These are phyloP conservation scores for Neofusicoccum sp. DNA, from an alignment of 2,329 filamentous ascomycete species.

Conservation along the genomic window DNA sequence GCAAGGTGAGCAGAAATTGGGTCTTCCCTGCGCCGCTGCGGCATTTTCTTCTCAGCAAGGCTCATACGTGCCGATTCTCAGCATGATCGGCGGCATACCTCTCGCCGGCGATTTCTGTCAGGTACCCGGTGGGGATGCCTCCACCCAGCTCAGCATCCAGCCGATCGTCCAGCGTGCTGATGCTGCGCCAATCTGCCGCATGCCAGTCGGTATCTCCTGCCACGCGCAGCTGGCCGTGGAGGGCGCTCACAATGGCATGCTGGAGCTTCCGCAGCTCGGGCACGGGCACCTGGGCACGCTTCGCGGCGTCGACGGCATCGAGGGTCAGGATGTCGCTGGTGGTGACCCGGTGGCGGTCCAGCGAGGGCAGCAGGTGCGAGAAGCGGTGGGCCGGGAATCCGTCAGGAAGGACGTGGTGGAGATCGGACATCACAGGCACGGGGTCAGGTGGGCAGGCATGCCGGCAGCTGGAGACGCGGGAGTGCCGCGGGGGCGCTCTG, in stretches of 20 bases:
- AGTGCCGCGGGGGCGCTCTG: background rate
- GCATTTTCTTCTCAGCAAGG: background rate
- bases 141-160: slow-evolving; percentile 73
- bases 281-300: slow-evolving; percentile 77
- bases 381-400: slow-evolving; percentile 67
- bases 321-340: slow-evolving; percentile 83
- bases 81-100: slow-evolving; percentile 55
- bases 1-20: slow-evolving; percentile 81
- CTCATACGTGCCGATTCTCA: background rate
- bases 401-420: slow-evolving; percentile 75
- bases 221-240: slow-evolving; percentile 63
- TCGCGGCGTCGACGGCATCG: slow-evolving; percentile 78
- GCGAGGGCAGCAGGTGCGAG: slow-evolving; percentile 70
- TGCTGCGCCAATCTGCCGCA: slow-evolving; percentile 51
- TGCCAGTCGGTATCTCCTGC: slow-evolving; percentile 28
- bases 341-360: slow-evolving; percentile 76
- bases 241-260: slow-evolving; percentile 62
- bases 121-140: slow-evolving; percentile 74
- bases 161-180: slow-evolving; percentile 75
- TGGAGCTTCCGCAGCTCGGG: slow-evolving; percentile 75
- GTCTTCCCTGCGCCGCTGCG: slow-evolving; percentile 85
- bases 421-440: slow-evolving; percentile 69
- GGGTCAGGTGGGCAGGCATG: slow-evolving; percentile 13
- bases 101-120: slow-evolving; percentile 90
- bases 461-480: background rate